Evolutionary conservation across 805 yeast species (phyloP), one percentile per base, ranked within the genome.

Genomic region (Tetrapisispora pingtungensis): DNA sequence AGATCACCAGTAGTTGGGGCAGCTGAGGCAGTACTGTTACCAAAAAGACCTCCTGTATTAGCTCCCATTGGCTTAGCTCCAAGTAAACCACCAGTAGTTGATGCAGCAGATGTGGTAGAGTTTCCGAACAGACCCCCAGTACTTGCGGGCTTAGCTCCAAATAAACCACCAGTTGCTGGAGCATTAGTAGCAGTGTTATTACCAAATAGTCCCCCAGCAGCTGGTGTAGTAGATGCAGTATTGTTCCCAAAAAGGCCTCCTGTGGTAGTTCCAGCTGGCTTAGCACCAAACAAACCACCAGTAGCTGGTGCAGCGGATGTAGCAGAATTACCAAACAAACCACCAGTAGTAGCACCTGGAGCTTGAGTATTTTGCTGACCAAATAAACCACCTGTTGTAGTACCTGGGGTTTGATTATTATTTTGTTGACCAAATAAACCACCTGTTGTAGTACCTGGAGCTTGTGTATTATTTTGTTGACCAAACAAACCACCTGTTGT

Each of bases 191-290:
- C 14, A n/a, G 17, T 49, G 35, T 7, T 14, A 32, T 8, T 15
- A 17, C 74, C 73, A 56, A 69, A 68, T 24, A 66, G 48, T 1
- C 68, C 69, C 4, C 68, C 66, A n/a, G 60, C 53, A 15, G 61
- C 33, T 17, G 34, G 33, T 28, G 36, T 31, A 15, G 46, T 15
- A 15, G 44, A 28, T 22, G 26, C 20, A 3, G 28, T 26, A 36
- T 10, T 26, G 15, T 26, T 26, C 17, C 74, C 73, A 56, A 69
- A 68, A 22, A 66, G 47, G 1, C 68, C 69, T 3, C 68, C 66
- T 13, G 60, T 52, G n/a, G 61, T 34, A 19, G 34, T 33, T 28
- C 39, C 34, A 19, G 46, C 22, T 10, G 45, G 26, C 15, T 36
- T 19, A 3, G 17, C 15, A 36, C 44, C 42, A 49, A 58, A 37